A percentile compares a stretch with the other conserved stretches of the same genome.
phyloP scores from a whole-genome alignment of 305 asterid species.

The Plantago lanceolata region DNA sequence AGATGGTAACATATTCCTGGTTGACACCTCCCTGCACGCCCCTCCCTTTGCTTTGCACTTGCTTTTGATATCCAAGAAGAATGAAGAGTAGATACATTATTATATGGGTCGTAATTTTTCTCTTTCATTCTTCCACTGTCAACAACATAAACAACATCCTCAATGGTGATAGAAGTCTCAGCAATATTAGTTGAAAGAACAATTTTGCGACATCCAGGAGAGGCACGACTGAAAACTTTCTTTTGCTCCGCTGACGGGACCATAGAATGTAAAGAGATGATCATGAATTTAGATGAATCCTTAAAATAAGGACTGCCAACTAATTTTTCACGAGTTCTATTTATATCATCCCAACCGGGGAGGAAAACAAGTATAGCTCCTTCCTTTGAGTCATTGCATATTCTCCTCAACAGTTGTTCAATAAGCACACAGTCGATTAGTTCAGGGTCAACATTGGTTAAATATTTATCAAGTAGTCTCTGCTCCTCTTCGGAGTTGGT shows the following conservation, averaged over 20 bases:
- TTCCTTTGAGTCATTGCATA: constrained; percentile 62
- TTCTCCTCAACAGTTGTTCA: constrained; percentile 66
- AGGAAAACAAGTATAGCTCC: constrained; percentile 95
- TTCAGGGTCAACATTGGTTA: constrained; percentile 63
- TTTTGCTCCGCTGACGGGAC: constrained; percentile 82
- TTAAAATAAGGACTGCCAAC: constrained; percentile 57
- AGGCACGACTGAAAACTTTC: constrained; percentile 66
- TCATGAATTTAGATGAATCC: constrained; percentile 53
- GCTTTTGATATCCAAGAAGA: constrained; percentile 98
- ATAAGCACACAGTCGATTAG: constrained; percentile 73
- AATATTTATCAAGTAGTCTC: constrained; percentile 61
- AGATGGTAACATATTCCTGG: constrained; percentile 95
- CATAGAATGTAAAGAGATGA: constrained; percentile 79
- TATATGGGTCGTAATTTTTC: constrained; percentile 85
- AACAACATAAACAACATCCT: constrained; percentile 86
- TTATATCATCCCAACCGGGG: constrained; percentile 98
- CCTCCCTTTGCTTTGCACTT: constrained; percentile 91
- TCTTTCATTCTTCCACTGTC: constrained; percentile 97
- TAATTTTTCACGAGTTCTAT: constrained; percentile 57
- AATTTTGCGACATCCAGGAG: constrained; percentile 79
- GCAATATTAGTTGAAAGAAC: constrained; percentile 95
- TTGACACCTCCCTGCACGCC: constrained; percentile 97
- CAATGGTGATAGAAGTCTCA: constrained; percentile 91
- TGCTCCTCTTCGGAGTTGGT: constrained; percentile 45
- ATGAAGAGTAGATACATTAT: constrained; percentile 84